Base-by-base conservation (phyloP, 495 filamentous ascomycete species). In the Penicillium simplicissimum region DNA sequence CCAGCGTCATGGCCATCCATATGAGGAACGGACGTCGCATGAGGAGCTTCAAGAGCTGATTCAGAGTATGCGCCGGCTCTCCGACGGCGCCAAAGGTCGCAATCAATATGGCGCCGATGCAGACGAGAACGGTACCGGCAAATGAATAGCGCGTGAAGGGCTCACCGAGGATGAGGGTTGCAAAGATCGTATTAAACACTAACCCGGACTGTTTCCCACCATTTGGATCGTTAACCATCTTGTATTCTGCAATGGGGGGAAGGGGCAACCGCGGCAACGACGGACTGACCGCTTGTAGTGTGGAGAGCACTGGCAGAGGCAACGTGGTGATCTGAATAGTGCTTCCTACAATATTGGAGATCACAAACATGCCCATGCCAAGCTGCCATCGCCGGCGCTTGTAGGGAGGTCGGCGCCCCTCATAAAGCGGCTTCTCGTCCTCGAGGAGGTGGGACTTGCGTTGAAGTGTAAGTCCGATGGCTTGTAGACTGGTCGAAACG, bases 391-490 rank as follows among this genome's bases (percentile, higher is more conserved):
- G 84, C 72, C 96, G 85, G 71, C 95, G 86, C 68, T 89, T 87
- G 75, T 97, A 93, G 5, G 96, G 92, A 34, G 95, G 95, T 65
- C 95, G 81, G 64, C 91, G 87, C 43, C 85, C 72, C 75, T 93
- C 86, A 71, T 91, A 86, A 3, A 90, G 86, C 38, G 83, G 84
- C 76, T 96, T 96, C 77, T 94, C 92, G 77, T 98, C 95, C 80
- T 99, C 95, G 65, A 97, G 86, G 57, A 99, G 87, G 80, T 99
- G 95, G 58, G 94, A 97, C 75, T 99, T 99, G 73, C 95, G 91
- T 79, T 99, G 95, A 21, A 98, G 84, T n/a, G 95, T 99, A 63
- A 99, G 85, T 64, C 95, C 95, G 67, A 99, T 79, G 71, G 92
- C 96, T 73, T 99, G 95, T 19, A 98, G 83, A 68, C 91, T 92